A percentile compares a stretch with the other conserved stretches of the same genome.
Evolutionary conservation across 306 rosid species (phyloP).

Genomic region (Hylodesmum podocarpum): DNA sequence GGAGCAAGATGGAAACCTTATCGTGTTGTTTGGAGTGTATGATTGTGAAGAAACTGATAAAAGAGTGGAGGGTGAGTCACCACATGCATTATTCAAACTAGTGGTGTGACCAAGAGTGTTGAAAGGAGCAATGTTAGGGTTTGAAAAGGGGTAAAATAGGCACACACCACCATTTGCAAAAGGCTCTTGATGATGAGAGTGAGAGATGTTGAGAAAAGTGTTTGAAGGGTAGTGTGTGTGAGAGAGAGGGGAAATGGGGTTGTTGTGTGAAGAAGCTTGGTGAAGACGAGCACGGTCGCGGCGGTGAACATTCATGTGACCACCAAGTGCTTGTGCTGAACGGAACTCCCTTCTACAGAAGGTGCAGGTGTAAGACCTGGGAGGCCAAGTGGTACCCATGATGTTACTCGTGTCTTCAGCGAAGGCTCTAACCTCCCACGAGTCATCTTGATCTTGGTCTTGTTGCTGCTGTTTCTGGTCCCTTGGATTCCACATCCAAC

Average conservation of each 20-base stretch:
- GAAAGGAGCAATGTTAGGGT: slow-evolving; percentile 31
- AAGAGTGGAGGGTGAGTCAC: slow-evolving; percentile 45
- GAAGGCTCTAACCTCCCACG: slow-evolving; percentile 81
- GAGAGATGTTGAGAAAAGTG: background rate
- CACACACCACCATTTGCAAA: slow-evolving; percentile 45
- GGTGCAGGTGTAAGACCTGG: slow-evolving; percentile 76
- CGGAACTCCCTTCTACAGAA: slow-evolving; percentile 74
- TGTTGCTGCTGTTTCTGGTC: too few relatives aligned
- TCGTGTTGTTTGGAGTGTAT: slow-evolving; percentile 28
- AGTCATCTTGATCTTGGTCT: slow-evolving; percentile 63
- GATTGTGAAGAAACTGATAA: slow-evolving; percentile 27
- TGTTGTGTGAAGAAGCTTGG: background rate
- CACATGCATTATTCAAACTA: slow-evolving; percentile 25
- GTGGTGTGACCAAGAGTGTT: background rate
- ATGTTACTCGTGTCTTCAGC: slow-evolving; percentile 65
- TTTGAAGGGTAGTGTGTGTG: background rate
- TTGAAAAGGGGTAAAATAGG: slow-evolving; percentile 52
- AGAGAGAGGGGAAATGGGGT: background rate
- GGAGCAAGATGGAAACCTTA: background rate
- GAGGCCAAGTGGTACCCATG: slow-evolving; percentile 88
- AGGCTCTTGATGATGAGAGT: slow-evolving; percentile 44
- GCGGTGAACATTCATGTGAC: slow-evolving; percentile 93
- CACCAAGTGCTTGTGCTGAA: slow-evolving; percentile 85
- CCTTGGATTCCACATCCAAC: slow-evolving; percentile 67
- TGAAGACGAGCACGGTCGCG: slow-evolving; percentile 85